A percentile compares a stretch with the other conserved stretches of the same genome.
phyloP scores from a whole-genome alignment of 805 yeast genomes.

The Lachancea kluyveri region DNA sequence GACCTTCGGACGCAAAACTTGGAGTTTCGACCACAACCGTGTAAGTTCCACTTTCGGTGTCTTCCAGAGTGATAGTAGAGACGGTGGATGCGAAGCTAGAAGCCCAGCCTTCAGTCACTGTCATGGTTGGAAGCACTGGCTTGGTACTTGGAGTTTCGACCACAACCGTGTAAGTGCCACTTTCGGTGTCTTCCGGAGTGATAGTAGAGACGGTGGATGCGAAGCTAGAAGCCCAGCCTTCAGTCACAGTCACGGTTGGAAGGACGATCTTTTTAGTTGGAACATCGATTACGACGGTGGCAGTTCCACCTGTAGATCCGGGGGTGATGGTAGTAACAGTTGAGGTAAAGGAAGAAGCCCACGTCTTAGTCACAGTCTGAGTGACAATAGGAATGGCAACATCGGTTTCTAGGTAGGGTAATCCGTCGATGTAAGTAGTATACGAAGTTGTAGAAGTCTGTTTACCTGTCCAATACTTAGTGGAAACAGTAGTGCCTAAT shows the following conservation, averaged over 20 bases:
- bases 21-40: no score
- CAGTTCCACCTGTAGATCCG: constrained; percentile 7
- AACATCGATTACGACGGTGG: constrained; percentile 10
- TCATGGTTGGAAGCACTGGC: no score
- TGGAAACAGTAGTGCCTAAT: constrained; percentile 4
- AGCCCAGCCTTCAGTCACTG: no score
- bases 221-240: not conserved
- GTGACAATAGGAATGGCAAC: constrained; percentile 8
- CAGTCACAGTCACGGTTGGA: constrained; percentile 1
- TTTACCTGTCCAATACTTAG: constrained; percentile 8
- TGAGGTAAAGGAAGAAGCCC: constrained; percentile 6
- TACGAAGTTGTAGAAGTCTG: constrained; percentile 4
- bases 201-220: not conserved
- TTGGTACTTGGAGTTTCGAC: no score
- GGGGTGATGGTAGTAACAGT: constrained; percentile 8
- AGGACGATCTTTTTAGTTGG: constrained; percentile 8
- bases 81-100: no score
- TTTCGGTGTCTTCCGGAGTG: not conserved
- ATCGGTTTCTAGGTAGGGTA: constrained; percentile 7
- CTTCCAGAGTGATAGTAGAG: no score
- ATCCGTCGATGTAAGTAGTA: constrained; percentile 7
- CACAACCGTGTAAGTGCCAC: not conserved
- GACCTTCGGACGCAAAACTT: no score
- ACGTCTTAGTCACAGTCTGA: constrained; percentile 5
- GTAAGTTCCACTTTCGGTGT: no score